Conservation (phyloP, 768 basidiomycete species). For the Lyophyllum atratum region DNA sequence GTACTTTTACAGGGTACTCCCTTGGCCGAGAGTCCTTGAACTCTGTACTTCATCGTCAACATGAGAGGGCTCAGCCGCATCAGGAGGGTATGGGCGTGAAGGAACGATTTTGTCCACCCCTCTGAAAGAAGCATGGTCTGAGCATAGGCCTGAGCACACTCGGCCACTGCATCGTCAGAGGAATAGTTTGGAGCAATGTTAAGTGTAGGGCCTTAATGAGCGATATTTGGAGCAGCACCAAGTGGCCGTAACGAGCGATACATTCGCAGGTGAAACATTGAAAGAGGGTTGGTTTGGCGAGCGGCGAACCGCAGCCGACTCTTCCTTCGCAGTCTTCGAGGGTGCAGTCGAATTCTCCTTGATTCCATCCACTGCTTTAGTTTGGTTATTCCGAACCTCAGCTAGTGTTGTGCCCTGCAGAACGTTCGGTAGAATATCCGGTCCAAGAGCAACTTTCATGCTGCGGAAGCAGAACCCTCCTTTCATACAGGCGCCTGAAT, state of each 20-base stretch:
- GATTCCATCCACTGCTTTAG: constrained; percentile 35
- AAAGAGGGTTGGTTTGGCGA: constrained; percentile 62
- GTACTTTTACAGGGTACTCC: no score
- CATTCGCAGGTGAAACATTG: constrained; percentile 85
- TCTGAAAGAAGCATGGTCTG: constrained; percentile 73
- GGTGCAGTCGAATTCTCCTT: background rate
- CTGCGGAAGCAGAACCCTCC: constrained; percentile 83
- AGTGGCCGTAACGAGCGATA: constrained; percentile 77
- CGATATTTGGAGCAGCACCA: no score
- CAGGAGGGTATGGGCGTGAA: constrained; percentile 81
- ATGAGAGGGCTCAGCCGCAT: constrained; percentile 54
- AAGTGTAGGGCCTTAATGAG: no score
- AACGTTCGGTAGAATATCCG: constrained; percentile 26
- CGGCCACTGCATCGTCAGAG: constrained; percentile 33
- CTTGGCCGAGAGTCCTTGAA: constrained; percentile 69
- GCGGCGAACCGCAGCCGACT: no score
- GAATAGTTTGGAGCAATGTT: constrained; percentile 38
- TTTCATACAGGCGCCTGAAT: constrained; percentile 59
- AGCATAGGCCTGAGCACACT: constrained; percentile 71
- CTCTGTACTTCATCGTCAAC: constrained; percentile 41
- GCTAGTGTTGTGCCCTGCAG: background rate
- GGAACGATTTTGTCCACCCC: constrained; percentile 84
- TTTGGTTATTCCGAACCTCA: constrained; percentile 19
- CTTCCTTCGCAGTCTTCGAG: no score
- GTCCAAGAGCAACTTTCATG: constrained; percentile 53